Evolutionary conservation across 306 rosid species (phyloP), one percentile per base, ranked within the genome.

Genomic region (Astragalus glycyphyllos): DNA sequence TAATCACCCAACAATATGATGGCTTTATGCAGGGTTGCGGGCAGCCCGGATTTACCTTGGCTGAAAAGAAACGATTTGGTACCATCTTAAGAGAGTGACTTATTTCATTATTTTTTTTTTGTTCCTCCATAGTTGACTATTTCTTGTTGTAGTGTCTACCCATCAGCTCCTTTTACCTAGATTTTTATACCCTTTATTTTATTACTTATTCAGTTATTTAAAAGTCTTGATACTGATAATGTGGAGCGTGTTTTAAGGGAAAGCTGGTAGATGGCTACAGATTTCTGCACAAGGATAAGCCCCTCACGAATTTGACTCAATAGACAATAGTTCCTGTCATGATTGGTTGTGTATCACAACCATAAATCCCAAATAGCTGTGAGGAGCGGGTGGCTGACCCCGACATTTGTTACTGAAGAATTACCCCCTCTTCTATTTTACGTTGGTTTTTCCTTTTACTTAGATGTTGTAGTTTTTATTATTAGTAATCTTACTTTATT

Each of bases 11-110:
- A 53, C 49, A 46, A 51, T 45, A 34, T 61, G 65, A n/a, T n/a
- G n/a, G 60, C 44, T 62, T 69, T 63, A 17, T 84, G 84, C 86
- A 94, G 97, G 98, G 90, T 60, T 87, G 81, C 2, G 98, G 98
- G 63, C 97, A 94, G 84, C 98, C 98, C 63, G 98, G 98, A 44
- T 94, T 89, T 86, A 94, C 97, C 72, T 71, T 87, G 80, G 65
- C 92, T 29, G 98, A 94, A 85, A 88, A 97, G 80, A 86, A 62
- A 72, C 87, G 98, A 17, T 94, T 94, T 82, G 86, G 85, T 65
- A 78, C 77, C 77, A 86, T 94, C 77, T 73, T 90, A 89, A 91
- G 78, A 80, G 92, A 90, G 98, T 94, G 79, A 11, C 96, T 80
- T 64, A 51, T 61, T 48, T 73, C 71, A 49, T 51, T 47, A 51